Base-by-base conservation (phyloP, 2,329 filamentous ascomycete genomes). In the Venturia carpophila region DNA sequence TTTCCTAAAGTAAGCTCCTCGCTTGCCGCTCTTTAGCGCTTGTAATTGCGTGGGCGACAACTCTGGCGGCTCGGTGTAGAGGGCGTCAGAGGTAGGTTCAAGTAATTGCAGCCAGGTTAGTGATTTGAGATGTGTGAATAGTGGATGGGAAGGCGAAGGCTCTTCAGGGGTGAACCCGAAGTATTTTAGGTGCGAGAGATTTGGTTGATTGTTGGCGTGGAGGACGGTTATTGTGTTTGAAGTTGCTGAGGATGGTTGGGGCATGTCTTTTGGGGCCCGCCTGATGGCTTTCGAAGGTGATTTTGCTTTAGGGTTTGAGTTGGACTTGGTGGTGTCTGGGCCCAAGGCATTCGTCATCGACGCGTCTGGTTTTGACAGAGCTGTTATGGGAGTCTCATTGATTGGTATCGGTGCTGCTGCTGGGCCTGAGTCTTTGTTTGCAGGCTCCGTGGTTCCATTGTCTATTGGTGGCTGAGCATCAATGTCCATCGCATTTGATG, bases 51-150 rank as follows among this genome's bases (percentile, higher is more conserved):
- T 34, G 6, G 30, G 34, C 0, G 85, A 71, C 0, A 87, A 79
- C 0, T 78, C 73, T 0, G 84, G 80, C 0, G 91, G 88, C 64
- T 87, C 83, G 34, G 84, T 82, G 76, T 96, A 96, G 4, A 88
- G 85, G 0, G 84, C 82, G 74, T 97, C 94, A 39, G 85, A 79
- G 43, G 84, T 78, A 0, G 94, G 94, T 30, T 89, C 83, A 19
- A 97, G 79, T 5, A 99, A 84, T 76, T 97, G 93, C 1, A 99
- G 84, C 92, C 93, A 99, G 37, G 91, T 93, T 39, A 97, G 80
- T 5, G 88, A 85, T 71, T 93, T 88, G 63, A 99, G 84, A 73
- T 94, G 88, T 19, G 84, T 87, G 75, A 88, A 84, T 13, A 99
- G 84, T 0, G 94, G 93, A 73, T 97, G 94, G 0, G 79, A 75